Percentiles rank a stretch among this genome's conserved stretches.
Evolutionary conservation across 352 stramenopile genomes (phyloP).

Genomic region (Saprolegnia parasitica): DNA sequence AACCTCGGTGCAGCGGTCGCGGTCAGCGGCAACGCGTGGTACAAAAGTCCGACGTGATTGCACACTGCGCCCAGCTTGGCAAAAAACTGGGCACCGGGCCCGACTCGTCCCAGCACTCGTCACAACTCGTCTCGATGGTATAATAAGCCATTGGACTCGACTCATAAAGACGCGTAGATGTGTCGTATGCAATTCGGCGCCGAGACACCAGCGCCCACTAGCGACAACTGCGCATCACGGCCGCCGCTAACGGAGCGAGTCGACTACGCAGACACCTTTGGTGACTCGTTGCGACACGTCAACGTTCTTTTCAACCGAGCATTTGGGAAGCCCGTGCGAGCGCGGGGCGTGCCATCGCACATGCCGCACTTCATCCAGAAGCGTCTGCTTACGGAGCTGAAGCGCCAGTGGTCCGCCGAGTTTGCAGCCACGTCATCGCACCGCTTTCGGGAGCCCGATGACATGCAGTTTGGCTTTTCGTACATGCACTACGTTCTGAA

Average conservation of each 20-base stretch:
- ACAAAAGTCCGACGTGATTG: background rate
- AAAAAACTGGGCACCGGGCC: background rate
- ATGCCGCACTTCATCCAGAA: conserved; percentile 94
- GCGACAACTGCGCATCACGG: conserved; percentile 14
- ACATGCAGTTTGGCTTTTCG: conserved; percentile 95
- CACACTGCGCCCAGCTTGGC: background rate
- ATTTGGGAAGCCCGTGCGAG: conserved; percentile 69
- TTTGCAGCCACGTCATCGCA: conserved; percentile 75
- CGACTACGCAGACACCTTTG: conserved; percentile 87
- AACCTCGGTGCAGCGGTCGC: background rate
- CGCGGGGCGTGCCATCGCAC: conserved; percentile 87
- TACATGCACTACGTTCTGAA: conserved; percentile 95
- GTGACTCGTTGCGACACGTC: conserved; percentile 88
- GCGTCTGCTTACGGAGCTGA: conserved; percentile 84
- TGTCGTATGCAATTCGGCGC: conserved; percentile 6
- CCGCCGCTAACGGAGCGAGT: conserved; percentile 29
- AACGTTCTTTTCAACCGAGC: conserved; percentile 89
- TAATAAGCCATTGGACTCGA: background rate
- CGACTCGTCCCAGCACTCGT: background rate
- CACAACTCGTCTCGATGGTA: background rate
- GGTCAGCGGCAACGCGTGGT: background rate
- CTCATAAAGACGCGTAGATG: background rate
- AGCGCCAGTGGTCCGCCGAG: conserved; percentile 64
- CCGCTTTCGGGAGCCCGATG: conserved; percentile 85
- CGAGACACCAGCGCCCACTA: background rate